Evolutionary conservation across 2,329 filamentous ascomycete genomes (phyloP), one percentile per base, ranked within the genome.

Genomic region (Emergomyces orientalis): DNA sequence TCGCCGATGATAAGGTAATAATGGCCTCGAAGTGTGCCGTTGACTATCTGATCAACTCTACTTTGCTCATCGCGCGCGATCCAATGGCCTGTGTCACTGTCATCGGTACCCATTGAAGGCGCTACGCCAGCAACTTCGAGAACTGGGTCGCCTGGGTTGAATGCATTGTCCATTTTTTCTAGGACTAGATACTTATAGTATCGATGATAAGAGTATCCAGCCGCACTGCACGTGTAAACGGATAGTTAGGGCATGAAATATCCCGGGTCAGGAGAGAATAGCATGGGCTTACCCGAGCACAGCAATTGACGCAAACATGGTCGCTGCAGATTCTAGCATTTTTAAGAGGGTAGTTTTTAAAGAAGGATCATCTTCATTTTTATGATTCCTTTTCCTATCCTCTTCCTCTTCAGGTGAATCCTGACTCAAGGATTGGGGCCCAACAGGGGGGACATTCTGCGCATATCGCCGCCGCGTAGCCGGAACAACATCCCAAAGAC

Each of bases 1-100:
- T 97, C 94, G 54, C 94, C 94, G 56, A 97, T 86, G 2, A 99
- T 80, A 1, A 99, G 82, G 75, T 94, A 90, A 72, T 99, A 99
- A 72, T 95, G 91, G 13, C 94, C 94, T 55, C 80, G 80, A 34
- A 85, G 81, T 2, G 81, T 77, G 0, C 94, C 94, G 57, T 82
- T 78, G 30, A 99, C 84, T 67, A 99, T 97, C n/a, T 78, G 80
- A 73, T 99, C 88, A 65, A 99, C 87, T 64, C 82, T 85, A 3
- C 78, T 74, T 74, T 99, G 94, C 78, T 99, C 93, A 17, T 88
- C 86, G 34, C 93, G 87, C 66, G 84, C 76, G 59, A 97, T 86
- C 94, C 94, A 97, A 69, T 89, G 86, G 67, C 88, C 81, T 45
- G 78, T 77, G 41, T 81, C 75, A 14, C 72, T 68, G 39, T 69